Conservation (phyloP, 2,329 filamentous ascomycete species). For the Iodosphaeria phyllophila region DNA sequence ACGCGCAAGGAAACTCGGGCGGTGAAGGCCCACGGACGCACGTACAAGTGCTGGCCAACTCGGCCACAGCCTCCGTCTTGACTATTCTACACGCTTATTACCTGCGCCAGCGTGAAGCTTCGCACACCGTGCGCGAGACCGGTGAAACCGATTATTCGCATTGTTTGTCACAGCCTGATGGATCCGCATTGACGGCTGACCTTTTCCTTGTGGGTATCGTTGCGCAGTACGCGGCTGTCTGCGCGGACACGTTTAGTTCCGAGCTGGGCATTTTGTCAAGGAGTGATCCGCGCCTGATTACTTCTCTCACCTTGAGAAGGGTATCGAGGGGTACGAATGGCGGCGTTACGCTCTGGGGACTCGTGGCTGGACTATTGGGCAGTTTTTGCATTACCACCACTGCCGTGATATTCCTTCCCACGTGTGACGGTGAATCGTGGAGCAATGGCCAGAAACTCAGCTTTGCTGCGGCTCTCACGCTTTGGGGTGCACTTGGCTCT, state of each 20-base stretch:
- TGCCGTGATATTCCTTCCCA: slow-evolving; percentile 48
- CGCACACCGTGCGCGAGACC: slow-evolving; percentile 16
- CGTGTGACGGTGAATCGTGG: slow-evolving; percentile 39
- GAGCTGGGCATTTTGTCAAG: slow-evolving; percentile 83
- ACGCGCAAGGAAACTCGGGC: slow-evolving; percentile 50
- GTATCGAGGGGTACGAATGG: slow-evolving; percentile 90
- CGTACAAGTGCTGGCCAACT: slow-evolving; percentile 81
- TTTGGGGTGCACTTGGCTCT: slow-evolving; percentile 64
- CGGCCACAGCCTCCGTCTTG: slow-evolving; percentile 53
- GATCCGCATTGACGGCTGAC: too few species aligned
- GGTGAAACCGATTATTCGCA: slow-evolving; percentile 16
- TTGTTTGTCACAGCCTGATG: slow-evolving; percentile 37
- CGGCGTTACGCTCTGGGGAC: slow-evolving; percentile 60
- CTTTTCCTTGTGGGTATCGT: slow-evolving; percentile 46
- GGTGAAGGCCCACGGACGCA: slow-evolving; percentile 73
- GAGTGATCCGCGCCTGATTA: slow-evolving; percentile 65
- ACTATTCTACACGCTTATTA: slow-evolving; percentile 40
- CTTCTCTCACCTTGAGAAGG: slow-evolving; percentile 51
- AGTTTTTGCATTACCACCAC: slow-evolving; percentile 50
- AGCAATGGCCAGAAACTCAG: slow-evolving; percentile 22
- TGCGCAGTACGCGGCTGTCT: slow-evolving; percentile 77
- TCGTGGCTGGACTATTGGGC: slow-evolving; percentile 56
- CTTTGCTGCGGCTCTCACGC: slow-evolving; percentile 38
- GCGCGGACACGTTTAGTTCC: slow-evolving; percentile 86
- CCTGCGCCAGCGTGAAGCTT: slow-evolving; percentile 26